phyloP scores from a whole-genome alignment of 768 basidiomycete species.

The Suillus subaureus region DNA sequence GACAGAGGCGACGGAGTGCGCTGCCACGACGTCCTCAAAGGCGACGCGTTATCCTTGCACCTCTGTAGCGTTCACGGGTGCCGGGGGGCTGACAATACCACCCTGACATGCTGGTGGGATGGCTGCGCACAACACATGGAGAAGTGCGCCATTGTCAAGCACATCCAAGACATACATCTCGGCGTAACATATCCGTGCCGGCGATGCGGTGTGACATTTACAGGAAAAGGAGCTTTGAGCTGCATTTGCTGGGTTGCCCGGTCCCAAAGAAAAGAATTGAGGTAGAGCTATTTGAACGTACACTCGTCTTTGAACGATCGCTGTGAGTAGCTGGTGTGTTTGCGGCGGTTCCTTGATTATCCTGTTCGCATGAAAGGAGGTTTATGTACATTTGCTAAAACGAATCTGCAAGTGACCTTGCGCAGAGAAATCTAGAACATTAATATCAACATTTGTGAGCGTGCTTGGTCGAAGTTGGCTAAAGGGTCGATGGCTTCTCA shows the following conservation, averaged over 20 bases:
- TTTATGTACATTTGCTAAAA: background rate
- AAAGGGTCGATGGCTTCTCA: background rate
- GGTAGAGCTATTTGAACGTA: background rate
- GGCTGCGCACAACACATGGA: slow-evolving; percentile 1
- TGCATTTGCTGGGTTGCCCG: slow-evolving; percentile 2
- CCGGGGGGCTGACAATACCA: background rate
- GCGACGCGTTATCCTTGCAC: background rate
- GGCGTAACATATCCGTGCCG: slow-evolving; percentile 5
- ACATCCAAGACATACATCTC: slow-evolving; percentile 1
- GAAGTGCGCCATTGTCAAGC: background rate
- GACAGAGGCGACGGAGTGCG: slow-evolving; percentile 3
- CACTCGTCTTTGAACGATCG: background rate
- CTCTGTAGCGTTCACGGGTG: slow-evolving; percentile 1
- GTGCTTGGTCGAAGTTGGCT: background rate
- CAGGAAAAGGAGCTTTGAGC: background rate
- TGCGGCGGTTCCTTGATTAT: background rate
- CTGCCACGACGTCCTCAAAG: slow-evolving; percentile 1
- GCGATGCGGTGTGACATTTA: background rate
- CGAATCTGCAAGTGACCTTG: background rate
- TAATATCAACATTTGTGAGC: background rate
- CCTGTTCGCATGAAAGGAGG: background rate
- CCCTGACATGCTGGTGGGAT: slow-evolving; percentile 1
- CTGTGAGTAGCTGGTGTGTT: background rate
- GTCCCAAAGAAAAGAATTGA: background rate
- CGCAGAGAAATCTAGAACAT: background rate